A percentile compares a stretch with the other conserved stretches of the same genome.
Evolutionary conservation across 345 rosid genomes (phyloP).

Genomic region (Draba incana): DNA sequence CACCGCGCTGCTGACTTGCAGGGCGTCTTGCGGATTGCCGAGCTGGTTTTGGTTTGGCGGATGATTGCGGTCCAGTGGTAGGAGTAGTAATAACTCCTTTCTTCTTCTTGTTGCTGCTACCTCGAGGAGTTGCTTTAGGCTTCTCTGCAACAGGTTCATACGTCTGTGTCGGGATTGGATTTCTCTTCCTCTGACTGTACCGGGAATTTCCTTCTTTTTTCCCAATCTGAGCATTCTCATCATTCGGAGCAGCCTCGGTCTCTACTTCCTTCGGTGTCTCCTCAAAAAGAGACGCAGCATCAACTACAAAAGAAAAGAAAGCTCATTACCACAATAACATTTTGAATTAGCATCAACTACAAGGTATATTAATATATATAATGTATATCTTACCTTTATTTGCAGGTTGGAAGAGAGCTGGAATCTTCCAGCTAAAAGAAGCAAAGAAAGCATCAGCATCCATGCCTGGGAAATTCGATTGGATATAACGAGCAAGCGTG

Average conservation of each 20-base stretch:
- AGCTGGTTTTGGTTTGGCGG: slow-evolving; percentile 36
- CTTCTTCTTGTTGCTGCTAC: slow-evolving; percentile 47
- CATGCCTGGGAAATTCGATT: slow-evolving; percentile 52
- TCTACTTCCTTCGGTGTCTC: slow-evolving; percentile 37
- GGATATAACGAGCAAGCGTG: slow-evolving; percentile 56
- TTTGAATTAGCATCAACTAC: too few species aligned
- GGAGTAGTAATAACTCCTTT: slow-evolving; percentile 33
- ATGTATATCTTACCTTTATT: slow-evolving; percentile 45
- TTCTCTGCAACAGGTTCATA: slow-evolving; percentile 24
- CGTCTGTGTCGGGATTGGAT: slow-evolving; percentile 37
- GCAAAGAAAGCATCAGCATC: slow-evolving; percentile 66
- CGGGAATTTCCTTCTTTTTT: slow-evolving; percentile 37
- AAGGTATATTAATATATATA: too few species aligned
- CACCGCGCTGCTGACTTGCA: slow-evolving; percentile 33
- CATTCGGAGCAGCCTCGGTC: slow-evolving; percentile 18
- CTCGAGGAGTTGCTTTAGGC: slow-evolving; percentile 35
- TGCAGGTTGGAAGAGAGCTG: slow-evolving; percentile 48
- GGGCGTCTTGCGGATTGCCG: slow-evolving; percentile 44
- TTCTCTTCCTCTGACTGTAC: slow-evolving; percentile 48
- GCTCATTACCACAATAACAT: not conserved
- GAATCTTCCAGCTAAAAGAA: slow-evolving; percentile 85
- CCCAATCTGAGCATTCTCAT: slow-evolving; percentile 32
- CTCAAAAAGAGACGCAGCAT: slow-evolving; percentile 44
- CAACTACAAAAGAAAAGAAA: slow-evolving; percentile 27
- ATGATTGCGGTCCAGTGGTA: slow-evolving; percentile 35